Conservation (phyloP, 2,329 filamentous ascomycete genomes). For the Colletotrichum abscissum region DNA sequence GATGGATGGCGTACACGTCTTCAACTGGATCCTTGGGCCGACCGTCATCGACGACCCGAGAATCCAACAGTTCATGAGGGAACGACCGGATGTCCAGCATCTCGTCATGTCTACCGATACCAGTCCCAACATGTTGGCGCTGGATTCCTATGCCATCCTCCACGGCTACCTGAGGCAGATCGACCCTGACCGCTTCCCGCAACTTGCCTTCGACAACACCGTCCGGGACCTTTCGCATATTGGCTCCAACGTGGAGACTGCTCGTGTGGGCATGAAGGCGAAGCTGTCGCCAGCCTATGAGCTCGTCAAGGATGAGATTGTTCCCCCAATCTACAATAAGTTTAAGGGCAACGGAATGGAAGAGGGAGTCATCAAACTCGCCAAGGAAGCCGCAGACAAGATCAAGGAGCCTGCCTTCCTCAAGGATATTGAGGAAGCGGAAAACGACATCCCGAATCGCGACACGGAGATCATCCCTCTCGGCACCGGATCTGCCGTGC, state of each 20-base stretch:
- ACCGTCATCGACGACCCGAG: constrained; percentile 71
- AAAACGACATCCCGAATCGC: constrained; percentile 75
- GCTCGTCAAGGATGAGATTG: constrained; percentile 57
- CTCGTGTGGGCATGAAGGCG: constrained; percentile 56
- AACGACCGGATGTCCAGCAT: constrained; percentile 73
- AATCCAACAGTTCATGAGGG: constrained; percentile 76
- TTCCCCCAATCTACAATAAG: constrained; percentile 49
- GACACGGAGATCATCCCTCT: constrained; percentile 88
- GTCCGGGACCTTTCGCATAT: constrained; percentile 36
- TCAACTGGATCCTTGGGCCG: constrained; percentile 86
- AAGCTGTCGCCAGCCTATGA: constrained; percentile 59
- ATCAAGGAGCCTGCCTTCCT: constrained; percentile 58
- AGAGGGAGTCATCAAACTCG: constrained; percentile 61
- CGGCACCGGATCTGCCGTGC: constrained; percentile 89
- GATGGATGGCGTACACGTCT: constrained; percentile 73
- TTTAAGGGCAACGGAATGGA: constrained; percentile 52
- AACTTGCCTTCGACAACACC: constrained; percentile 74
- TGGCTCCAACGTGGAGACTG: constrained; percentile 48
- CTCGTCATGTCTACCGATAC: constrained; percentile 80
- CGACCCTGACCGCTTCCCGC: constrained; percentile 77
- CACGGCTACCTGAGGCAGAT: constrained; percentile 77
- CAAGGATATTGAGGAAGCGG: constrained; percentile 59
- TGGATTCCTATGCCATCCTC: constrained; percentile 74
- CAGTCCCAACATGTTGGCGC: constrained; percentile 79
- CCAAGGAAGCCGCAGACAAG: constrained; percentile 57